Base-by-base conservation (phyloP, 139 green algal species). In the Ostreobium quekettii region DNA sequence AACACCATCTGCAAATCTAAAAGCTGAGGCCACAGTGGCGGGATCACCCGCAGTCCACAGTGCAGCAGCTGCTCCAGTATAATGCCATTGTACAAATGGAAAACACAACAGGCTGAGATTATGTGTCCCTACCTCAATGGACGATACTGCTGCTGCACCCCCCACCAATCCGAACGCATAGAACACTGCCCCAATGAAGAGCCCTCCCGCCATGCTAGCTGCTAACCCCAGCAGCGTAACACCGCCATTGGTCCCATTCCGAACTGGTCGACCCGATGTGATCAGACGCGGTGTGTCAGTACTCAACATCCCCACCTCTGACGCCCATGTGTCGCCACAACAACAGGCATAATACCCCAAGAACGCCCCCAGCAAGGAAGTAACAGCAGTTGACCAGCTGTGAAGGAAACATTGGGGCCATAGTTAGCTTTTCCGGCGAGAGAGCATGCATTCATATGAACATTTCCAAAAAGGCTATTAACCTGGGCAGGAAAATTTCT, bases 331-430 rank as follows among this genome's bases (percentile, higher is more conserved):
- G 83, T 98, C 92, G 1, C 81, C 92, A 64, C 81, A 90, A 71
- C 88, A 96, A 78, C 86, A 93, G n/a, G 84, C 81, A 64, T 91
- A 94, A 75, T 95, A 93, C 4, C 86, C 91, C 48, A 96, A 84
- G 64, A 30, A 71, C 79, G 0, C 76, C 82, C 3, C 75, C 48
- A 3, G 64, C 48, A 26, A 75, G 30, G 33, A 66, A 39, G 32
- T 73, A 63, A 84, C 7, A 70, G 37, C 47, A n/a, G 19, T 11
- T 62, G 19, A 11, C 8, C 8, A n/a, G 33, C n/a, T 11, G 19
- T 29, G 7, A 11, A 62, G 33, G 53, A 31, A 66, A 42, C 59
- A 66, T 26, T 33, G 53, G 3, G 53, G 24, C 38, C 68, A 47
- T 47, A 11, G 5, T 24, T n/a, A n/a, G n/a, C n/a, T n/a, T n/a